These are phyloP conservation scores for Kalanchoe fedtschenkoi DNA, from an alignment of 164 flowering plant genomes.

Conservation along the genomic window DNA sequence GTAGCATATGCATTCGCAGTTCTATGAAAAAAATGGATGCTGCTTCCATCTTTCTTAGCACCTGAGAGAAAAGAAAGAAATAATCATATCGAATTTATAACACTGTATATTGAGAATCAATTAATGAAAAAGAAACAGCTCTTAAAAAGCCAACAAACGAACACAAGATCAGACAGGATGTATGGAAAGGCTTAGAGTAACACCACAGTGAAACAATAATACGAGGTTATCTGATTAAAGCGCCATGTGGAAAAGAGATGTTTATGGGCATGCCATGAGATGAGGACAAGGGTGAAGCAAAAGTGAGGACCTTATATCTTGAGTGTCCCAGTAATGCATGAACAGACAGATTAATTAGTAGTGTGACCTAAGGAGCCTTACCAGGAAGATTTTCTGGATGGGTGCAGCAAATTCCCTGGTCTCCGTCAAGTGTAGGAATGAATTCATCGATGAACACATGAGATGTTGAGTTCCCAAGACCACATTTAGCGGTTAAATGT, in stretches of 20 bases:
- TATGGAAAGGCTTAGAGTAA: no score
- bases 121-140: no score
- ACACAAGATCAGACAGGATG: no score
- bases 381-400: constrained; percentile 98
- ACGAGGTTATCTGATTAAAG: no score
- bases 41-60: constrained; percentile 69
- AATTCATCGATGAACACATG: constrained; percentile 76
- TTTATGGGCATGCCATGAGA: no score
- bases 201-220: no score
- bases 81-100: not conserved
- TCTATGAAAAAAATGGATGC: constrained; percentile 68
- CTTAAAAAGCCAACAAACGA: no score
- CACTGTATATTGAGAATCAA: no score
- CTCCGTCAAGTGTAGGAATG: constrained; percentile 67
- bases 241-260: no score
- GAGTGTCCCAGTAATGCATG: not conserved
- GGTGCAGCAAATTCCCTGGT: constrained; percentile 68
- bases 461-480: constrained; percentile 36
- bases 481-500: constrained; percentile 74
- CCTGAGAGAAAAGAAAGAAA: constrained; percentile 35
- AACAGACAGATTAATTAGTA: not conserved
- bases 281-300: no score
- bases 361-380: constrained; percentile 9
- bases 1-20: constrained; percentile 74
- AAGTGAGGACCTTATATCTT: no score